Evolutionary conservation across 2,329 filamentous ascomycete species (phyloP).

Genomic region (Sphaerulina vaccinii): DNA sequence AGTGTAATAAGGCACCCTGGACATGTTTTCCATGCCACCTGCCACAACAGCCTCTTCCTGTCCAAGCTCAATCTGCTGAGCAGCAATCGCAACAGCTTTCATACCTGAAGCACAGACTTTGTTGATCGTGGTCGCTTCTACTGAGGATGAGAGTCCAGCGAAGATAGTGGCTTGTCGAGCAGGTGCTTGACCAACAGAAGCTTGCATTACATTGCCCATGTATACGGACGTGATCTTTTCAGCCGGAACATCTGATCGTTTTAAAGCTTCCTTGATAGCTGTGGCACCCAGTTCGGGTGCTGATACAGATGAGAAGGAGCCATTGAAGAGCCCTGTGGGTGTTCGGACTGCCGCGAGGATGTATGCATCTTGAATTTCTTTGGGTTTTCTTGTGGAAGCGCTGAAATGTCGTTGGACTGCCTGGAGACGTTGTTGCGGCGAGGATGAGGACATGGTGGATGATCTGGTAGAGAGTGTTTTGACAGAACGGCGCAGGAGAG

Average conservation of each 20-base stretch:
- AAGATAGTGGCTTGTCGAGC: conserved; percentile 88
- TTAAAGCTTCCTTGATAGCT: conserved; percentile 86
- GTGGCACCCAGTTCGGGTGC: conserved; percentile 86
- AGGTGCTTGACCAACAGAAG: conserved; percentile 79
- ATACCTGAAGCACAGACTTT: conserved; percentile 96
- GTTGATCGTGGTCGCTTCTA: conserved; percentile 92
- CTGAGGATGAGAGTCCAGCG: conserved; percentile 74
- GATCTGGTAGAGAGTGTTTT: conserved; percentile 22
- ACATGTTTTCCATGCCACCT: conserved; percentile 99
- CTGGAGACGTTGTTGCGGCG: conserved; percentile 30
- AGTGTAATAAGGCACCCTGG: conserved; percentile 85
- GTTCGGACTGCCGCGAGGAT: conserved; percentile 89
- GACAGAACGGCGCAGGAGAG: conserved; percentile 28
- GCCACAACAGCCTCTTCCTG: conserved; percentile 85
- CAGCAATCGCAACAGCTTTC: conserved; percentile 86
- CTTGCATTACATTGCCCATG: conserved; percentile 94
- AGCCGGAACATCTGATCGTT: conserved; percentile 78
- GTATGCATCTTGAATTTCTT: conserved; percentile 86
- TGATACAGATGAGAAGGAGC: conserved; percentile 76
- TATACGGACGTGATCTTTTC: conserved; percentile 88
- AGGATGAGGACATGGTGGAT: conserved; percentile 27
- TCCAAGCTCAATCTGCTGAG: conserved; percentile 91
- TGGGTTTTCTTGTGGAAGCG: conserved; percentile 46
- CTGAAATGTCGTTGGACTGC: conserved; percentile 46
- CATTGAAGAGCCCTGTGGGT: conserved; percentile 95